Percentiles rank a stretch among this genome's conserved stretches.
phyloP scores from a whole-genome alignment of 192 early-diverging fungal genomes.

The Gonapodya prolifera region DNA sequence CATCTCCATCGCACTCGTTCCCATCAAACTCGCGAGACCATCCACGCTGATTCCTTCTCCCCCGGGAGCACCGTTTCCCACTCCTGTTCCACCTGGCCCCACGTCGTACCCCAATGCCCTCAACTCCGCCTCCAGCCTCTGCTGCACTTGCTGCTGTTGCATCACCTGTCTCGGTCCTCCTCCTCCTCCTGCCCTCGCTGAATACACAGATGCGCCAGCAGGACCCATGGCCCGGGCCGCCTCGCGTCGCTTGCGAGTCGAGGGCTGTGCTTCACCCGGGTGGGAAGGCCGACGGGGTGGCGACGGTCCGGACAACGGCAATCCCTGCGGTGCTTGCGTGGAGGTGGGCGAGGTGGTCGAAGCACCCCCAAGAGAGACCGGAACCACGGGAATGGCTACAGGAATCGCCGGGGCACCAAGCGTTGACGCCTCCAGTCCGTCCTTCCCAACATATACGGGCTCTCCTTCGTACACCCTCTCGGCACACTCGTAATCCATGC shows the following conservation, averaged over 20 bases:
- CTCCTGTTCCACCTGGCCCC: not conserved
- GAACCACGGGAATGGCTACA: not conserved
- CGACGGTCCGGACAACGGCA: not conserved
- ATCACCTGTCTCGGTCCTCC: not conserved
- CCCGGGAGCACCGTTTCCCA: not conserved
- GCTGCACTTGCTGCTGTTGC: not conserved
- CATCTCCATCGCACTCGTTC: not conserved
- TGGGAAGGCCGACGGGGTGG: not conserved
- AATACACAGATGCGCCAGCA: not conserved
- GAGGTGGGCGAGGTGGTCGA: not conserved
- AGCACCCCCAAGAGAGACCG: not conserved
- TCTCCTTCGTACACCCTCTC: constrained; percentile 14
- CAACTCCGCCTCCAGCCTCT: not conserved
- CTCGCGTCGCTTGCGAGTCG: not conserved
- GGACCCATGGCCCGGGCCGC: not conserved
- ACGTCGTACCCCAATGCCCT: not conserved
- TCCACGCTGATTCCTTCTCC: not conserved
- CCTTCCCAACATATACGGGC: not conserved
- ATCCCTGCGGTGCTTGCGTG: not conserved
- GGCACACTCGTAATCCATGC: constrained; percentile 16
- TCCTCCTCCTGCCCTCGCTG: not conserved
- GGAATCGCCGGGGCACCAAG: not conserved
- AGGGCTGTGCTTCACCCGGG: not conserved
- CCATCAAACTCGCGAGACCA: not conserved
- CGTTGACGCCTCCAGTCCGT: not conserved